These are phyloP conservation scores for Plasmodium gallinaceum DNA, from an alignment of 169 alveolate genomes.

Conservation along the genomic window DNA sequence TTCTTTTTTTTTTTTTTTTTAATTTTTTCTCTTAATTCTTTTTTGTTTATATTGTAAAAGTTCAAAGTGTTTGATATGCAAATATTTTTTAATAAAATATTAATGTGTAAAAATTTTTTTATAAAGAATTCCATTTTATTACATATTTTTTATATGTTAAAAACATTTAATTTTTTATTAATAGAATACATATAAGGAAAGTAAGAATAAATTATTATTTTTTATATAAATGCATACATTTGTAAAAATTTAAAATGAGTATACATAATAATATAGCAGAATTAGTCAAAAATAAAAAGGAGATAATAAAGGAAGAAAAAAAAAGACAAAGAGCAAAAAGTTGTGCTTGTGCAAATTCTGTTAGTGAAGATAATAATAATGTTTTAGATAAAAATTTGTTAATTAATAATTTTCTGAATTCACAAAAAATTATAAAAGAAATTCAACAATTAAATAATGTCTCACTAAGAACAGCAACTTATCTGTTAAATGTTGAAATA, in stretches of 20 bases:
- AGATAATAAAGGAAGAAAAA: slow-evolving; percentile 33
- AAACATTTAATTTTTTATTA: background rate
- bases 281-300: slow-evolving; percentile 29
- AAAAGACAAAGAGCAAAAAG: slow-evolving; percentile 2
- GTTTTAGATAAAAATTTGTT: background rate
- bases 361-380: background rate
- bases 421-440: slow-evolving; percentile 40
- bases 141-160: background rate
- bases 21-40: too few species aligned
- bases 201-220: background rate
- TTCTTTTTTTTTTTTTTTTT: too few species aligned
- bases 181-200: background rate
- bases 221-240: background rate
- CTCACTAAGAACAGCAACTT: slow-evolving; percentile 12
- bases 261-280: slow-evolving; percentile 38
- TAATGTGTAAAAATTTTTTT: too few species aligned
- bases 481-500: slow-evolving; percentile 21
- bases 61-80: too few species aligned
- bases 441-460: slow-evolving; percentile 26
- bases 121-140: background rate
- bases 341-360: background rate
- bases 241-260: slow-evolving; percentile 3
- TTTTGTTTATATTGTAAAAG: too few species aligned
- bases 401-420: slow-evolving; percentile 26
- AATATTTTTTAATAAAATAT: too few species aligned